phyloP scores from a whole-genome alignment of 202 grass and related monocot species.

The Dendrocalamus latiflorus region DNA sequence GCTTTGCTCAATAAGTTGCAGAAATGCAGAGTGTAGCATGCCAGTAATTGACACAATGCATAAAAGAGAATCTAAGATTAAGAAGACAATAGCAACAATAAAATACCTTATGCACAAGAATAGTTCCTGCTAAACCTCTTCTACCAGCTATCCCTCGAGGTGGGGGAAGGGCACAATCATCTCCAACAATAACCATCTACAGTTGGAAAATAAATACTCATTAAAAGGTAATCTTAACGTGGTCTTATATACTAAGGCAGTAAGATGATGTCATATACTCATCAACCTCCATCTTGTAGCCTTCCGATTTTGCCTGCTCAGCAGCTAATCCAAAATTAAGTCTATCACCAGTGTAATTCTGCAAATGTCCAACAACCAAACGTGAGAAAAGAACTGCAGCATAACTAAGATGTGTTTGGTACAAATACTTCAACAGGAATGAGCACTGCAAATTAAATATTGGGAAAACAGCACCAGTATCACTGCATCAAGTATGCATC shows the following conservation, averaged over 20 bases:
- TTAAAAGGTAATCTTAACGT: constrained; percentile 8
- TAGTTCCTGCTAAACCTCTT: constrained; percentile 94
- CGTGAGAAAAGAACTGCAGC: constrained; percentile 9
- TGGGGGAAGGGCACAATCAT: constrained; percentile 95
- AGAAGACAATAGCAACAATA: constrained; percentile 12
- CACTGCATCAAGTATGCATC: constrained; percentile 16
- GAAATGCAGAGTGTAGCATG: neutral
- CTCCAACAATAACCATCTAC: constrained; percentile 98
- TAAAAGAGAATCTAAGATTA: constrained; percentile 15
- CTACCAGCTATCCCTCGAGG: constrained; percentile 90
- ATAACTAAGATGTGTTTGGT: neutral
- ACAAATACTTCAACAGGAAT: constrained; percentile 4
- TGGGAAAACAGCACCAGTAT: neutral
- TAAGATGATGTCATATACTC: constrained; percentile 17
- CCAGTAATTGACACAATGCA: neutral
- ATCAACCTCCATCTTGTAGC: constrained; percentile 94
- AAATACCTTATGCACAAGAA: constrained; percentile 93
- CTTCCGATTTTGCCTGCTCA: constrained; percentile 98
- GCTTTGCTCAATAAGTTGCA: neutral
- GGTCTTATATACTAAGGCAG: neutral
- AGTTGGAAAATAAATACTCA: constrained; percentile 17
- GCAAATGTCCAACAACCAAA: constrained; percentile 37
- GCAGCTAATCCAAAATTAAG: constrained; percentile 99
- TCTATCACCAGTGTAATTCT: constrained; percentile 99
- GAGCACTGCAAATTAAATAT: neutral